phyloP scores from a whole-genome alignment of 1,284 basidiomycete genomes.

The Fomitopsis palustris region DNA sequence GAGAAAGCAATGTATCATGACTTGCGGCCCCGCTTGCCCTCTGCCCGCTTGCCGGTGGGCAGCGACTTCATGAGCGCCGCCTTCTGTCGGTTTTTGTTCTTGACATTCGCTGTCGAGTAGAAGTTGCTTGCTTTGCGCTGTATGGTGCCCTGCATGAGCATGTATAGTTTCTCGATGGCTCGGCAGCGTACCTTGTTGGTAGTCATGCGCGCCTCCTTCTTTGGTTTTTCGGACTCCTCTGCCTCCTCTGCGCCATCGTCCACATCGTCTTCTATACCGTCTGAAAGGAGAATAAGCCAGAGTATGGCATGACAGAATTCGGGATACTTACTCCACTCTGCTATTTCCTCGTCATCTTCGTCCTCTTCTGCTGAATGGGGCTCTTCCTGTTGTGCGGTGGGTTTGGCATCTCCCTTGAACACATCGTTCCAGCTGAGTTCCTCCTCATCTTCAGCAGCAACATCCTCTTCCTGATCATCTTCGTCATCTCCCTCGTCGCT shows the following conservation, averaged over 20 bases:
- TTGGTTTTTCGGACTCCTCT: slow-evolving; percentile 17
- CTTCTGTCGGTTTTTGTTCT: slow-evolving; percentile 79
- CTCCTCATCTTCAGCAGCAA: slow-evolving; percentile 31
- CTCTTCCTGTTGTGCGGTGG: slow-evolving; percentile 9
- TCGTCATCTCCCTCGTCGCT: slow-evolving; percentile 26
- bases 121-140: slow-evolving; percentile 91
- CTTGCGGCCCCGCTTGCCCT: slow-evolving; percentile 11
- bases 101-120: slow-evolving; percentile 84
- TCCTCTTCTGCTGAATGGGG: slow-evolving; percentile 3
- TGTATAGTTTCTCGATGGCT: neutral
- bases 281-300: neutral
- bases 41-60: slow-evolving; percentile 18
- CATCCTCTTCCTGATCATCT: slow-evolving; percentile 27
- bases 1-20: neutral
- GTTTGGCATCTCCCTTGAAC: slow-evolving; percentile 38
- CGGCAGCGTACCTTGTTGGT: slow-evolving; percentile 72
- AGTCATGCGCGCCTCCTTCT: slow-evolving; percentile 79
- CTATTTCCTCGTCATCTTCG: slow-evolving; percentile 34
- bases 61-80: slow-evolving; percentile 46
- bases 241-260: slow-evolving; percentile 9
- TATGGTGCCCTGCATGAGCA: neutral
- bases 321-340: neutral
- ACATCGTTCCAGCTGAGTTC: slow-evolving; percentile 68
- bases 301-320: neutral
- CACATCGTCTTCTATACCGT: slow-evolving; percentile 3